Percentiles rank a stretch among this genome's conserved stretches.
Conservation (phyloP, 2,329 filamentous ascomycete species). For the Colletotrichum sp. region DNA sequence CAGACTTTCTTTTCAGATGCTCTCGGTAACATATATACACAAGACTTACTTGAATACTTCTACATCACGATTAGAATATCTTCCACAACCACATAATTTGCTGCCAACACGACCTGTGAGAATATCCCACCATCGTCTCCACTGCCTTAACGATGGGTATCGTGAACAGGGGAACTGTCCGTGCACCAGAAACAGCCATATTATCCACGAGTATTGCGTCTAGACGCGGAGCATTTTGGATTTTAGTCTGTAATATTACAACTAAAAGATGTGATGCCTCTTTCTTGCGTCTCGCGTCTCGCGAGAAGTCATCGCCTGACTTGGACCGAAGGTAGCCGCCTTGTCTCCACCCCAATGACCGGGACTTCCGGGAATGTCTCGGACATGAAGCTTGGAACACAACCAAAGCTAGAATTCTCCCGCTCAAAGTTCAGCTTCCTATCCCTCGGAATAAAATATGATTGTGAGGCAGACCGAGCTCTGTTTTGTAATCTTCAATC, state of each 20-base stretch:
- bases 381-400: not conserved
- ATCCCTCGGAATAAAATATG: accelerated
- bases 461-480: not conserved
- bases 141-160: not conserved
- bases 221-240: accelerated
- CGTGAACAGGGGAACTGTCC: too few relatives aligned
- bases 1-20: too few relatives aligned
- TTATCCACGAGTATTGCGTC: not conserved
- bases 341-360: not conserved
- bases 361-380: not conserved
- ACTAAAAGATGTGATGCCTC: accelerated
- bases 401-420: not conserved
- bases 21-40: too few relatives aligned
- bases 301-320: not conserved
- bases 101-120: too few relatives aligned
- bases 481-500: not conserved
- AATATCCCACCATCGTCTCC: not conserved
- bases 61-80: too few relatives aligned
- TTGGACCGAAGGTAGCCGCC: not conserved
- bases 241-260: not conserved
- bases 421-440: not conserved
- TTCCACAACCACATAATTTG: too few relatives aligned
- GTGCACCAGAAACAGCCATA: too few relatives aligned
- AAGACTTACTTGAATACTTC: too few relatives aligned
- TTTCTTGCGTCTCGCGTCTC: not conserved